Evolutionary conservation across 2,329 filamentous ascomycete genomes (phyloP).

Genomic region (Pseudogymnoascus sp.): DNA sequence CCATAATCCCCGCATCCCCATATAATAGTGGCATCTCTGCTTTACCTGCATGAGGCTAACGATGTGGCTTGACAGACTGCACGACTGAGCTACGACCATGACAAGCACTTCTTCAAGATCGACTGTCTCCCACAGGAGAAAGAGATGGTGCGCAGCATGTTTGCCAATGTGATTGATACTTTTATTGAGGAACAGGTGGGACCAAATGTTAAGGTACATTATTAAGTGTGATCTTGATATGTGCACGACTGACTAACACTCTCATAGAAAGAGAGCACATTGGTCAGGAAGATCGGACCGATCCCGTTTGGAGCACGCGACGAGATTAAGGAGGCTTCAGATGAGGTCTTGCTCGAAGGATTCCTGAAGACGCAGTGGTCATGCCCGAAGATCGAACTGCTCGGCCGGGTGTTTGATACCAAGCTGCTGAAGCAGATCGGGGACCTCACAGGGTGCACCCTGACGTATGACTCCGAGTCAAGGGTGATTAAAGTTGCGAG

Average conservation of each 20-base stretch:
- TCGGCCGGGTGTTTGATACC: slow-evolving; percentile 15
- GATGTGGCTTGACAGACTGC: not conserved
- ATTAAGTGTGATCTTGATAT: not conserved
- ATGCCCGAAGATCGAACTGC: not conserved
- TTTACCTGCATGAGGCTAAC: not conserved
- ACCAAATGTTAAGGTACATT: not conserved
- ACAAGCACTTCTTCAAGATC: slow-evolving; percentile 2
- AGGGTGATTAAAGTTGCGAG: slow-evolving; percentile 18
- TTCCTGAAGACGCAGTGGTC: slow-evolving; percentile 15
- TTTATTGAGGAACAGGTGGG: not conserved
- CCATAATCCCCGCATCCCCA: not conserved
- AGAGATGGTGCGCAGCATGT: not conserved
- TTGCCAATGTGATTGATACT: not conserved
- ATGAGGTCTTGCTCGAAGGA: not conserved
- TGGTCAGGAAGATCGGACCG: not conserved
- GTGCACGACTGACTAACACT: not conserved
- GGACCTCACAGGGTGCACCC: slow-evolving; percentile 18
- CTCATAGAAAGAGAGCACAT: not conserved
- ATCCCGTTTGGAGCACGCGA: not conserved
- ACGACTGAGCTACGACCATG: not conserved
- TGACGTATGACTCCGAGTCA: slow-evolving; percentile 16
- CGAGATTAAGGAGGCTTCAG: not conserved
- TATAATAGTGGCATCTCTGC: not conserved
- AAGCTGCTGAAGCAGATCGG: slow-evolving; percentile 13
- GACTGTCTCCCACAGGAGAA: not conserved